Evolutionary conservation across 768 basidiomycete species (phyloP).

Genomic region (Gymnopilus junonius): DNA sequence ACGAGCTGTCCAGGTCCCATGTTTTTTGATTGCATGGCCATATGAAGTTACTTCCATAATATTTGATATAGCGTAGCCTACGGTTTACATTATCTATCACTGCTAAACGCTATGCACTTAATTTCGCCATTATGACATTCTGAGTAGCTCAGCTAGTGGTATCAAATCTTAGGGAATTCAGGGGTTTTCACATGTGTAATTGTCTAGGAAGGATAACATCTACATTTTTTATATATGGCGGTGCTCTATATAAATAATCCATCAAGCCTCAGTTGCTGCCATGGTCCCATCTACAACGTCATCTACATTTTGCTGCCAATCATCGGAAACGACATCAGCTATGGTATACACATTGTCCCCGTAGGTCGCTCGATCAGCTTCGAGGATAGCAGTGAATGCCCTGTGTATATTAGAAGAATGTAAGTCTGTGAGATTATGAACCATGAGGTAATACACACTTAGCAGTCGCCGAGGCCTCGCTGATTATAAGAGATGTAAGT

Average conservation of each 20-base stretch:
- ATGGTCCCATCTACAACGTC: constrained; percentile 5
- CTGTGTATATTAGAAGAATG: constrained; percentile 8
- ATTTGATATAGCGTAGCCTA: background rate
- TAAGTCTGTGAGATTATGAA: background rate
- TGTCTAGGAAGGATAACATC: background rate
- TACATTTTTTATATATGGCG: background rate
- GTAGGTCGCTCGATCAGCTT: constrained; percentile 10
- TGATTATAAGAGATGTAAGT: background rate
- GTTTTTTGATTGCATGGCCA: background rate
- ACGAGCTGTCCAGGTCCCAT: background rate
- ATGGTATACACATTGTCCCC: constrained; percentile 12
- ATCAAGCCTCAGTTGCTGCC: background rate
- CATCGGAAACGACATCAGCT: constrained; percentile 7
- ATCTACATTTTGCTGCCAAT: constrained; percentile 15
- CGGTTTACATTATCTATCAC: background rate
- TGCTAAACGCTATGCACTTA: background rate
- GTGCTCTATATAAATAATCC: background rate
- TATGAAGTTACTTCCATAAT: background rate
- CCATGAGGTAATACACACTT: background rate
- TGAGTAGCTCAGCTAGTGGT: background rate
- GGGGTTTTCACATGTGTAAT: background rate
- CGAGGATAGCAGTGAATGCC: constrained; percentile 7
- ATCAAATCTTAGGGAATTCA: background rate
- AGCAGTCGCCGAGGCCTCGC: too few species aligned
- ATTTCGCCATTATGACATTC: too few species aligned